These are phyloP conservation scores for Achaetomium macrosporum DNA, from an alignment of 2,329 filamentous ascomycete species.

Conservation along the genomic window DNA sequence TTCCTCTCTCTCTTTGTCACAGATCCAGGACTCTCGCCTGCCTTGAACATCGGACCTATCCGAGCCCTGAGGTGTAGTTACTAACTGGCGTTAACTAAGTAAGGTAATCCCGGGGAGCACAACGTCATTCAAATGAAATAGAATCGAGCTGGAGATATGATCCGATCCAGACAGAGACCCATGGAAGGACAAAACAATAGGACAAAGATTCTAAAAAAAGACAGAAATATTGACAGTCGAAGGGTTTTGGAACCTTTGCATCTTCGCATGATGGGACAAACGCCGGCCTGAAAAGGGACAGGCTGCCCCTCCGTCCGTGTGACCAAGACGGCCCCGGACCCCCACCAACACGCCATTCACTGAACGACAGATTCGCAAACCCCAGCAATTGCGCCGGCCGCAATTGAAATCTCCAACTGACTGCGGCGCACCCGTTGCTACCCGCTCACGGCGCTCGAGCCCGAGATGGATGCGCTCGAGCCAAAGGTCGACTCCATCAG, in stretches of 20 bases:
- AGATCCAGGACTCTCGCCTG: too few species aligned
- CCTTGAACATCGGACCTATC: too few species aligned
- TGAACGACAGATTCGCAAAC: not conserved
- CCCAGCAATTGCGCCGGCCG: not conserved
- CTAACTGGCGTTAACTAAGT: not conserved
- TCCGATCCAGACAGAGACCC: not conserved
- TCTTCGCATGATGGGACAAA: too few species aligned
- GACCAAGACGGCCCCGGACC: too few species aligned
- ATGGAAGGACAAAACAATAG: not conserved
- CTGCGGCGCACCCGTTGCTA: conserved; percentile 2
- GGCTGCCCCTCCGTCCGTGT: not conserved
- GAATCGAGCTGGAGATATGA: not conserved
- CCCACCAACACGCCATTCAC: not conserved
- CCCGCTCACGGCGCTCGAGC: conserved; percentile 19
- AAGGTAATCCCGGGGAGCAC: not conserved
- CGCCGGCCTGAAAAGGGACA: not conserved
- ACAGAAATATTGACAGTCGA: not conserved
- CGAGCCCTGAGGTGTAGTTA: too few species aligned
- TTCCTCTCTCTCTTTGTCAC: too few species aligned
- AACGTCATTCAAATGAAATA: not conserved
- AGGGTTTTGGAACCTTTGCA: not conserved
- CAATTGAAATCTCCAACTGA: conserved; percentile 10
- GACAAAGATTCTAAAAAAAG: not conserved
- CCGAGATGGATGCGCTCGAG: conserved; percentile 23
- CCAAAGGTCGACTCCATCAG: conserved; percentile 20